These are phyloP conservation scores for Phytophthora boehmeriae DNA, from an alignment of 352 stramenopile species.

Conservation along the genomic window DNA sequence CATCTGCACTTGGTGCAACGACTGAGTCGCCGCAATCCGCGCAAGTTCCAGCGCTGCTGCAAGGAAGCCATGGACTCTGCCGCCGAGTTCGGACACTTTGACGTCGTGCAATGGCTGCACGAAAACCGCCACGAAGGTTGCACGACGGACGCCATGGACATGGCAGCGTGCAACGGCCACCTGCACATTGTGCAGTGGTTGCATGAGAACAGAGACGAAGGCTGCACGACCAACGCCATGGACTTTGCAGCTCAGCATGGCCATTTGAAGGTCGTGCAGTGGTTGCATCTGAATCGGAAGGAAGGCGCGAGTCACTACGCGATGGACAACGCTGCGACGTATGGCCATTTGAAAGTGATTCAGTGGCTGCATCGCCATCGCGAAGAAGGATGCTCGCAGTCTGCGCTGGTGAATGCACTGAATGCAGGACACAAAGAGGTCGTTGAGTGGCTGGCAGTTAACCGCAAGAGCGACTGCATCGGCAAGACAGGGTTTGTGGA, in stretches of 20 bases:
- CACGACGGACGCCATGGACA: constrained; percentile 72
- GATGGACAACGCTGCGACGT: constrained; percentile 64
- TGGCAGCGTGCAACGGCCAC: constrained; percentile 64
- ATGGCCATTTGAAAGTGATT: constrained; percentile 52
- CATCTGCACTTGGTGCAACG: constrained; percentile 57
- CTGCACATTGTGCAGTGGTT: constrained; percentile 64
- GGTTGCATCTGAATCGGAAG: constrained; percentile 55
- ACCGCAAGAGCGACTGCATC: constrained; percentile 48
- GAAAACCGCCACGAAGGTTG: constrained; percentile 52
- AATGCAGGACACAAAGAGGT: constrained; percentile 55
- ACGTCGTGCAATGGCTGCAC: constrained; percentile 67
- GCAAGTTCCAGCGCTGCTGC: constrained; percentile 54
- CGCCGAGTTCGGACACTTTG: constrained; percentile 64
- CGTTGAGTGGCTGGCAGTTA: constrained; percentile 55
- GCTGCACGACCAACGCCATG: constrained; percentile 66
- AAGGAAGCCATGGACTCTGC: constrained; percentile 67
- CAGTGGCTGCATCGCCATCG: constrained; percentile 60
- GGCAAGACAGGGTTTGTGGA: constrained; percentile 42
- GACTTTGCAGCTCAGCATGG: constrained; percentile 68
- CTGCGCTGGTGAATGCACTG: constrained; percentile 69
- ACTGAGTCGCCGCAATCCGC: constrained; percentile 40
- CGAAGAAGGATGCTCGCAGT: constrained; percentile 69
- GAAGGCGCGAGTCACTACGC: constrained; percentile 59
- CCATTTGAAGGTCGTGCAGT: constrained; percentile 64
- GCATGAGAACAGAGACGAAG: constrained; percentile 55